phyloP scores from a whole-genome alignment of 257 asterid species.

The Datura wrightii region DNA sequence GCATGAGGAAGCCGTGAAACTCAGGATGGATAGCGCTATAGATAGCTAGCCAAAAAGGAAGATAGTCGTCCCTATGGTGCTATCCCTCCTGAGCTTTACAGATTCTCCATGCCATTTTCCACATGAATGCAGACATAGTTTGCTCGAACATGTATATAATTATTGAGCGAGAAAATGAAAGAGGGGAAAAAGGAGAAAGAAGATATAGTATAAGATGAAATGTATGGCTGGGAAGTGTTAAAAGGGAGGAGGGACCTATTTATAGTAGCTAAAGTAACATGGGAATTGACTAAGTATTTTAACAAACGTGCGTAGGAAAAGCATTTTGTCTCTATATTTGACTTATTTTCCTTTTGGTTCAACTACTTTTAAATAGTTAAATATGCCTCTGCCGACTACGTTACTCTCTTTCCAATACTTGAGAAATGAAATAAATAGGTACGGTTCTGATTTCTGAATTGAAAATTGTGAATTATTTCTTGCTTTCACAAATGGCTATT shows the following conservation, averaged over 20 bases:
- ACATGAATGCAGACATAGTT: too few species aligned
- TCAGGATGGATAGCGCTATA: slow-evolving; percentile 82
- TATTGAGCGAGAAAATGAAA: slow-evolving; percentile 28
- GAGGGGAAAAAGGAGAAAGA: neutral
- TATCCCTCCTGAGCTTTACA: slow-evolving; percentile 87
- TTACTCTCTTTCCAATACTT: slow-evolving; percentile 43
- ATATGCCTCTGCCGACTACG: slow-evolving; percentile 61
- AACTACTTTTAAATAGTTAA: slow-evolving; percentile 24
- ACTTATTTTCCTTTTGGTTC: neutral
- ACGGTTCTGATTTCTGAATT: neutral
- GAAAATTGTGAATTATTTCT: neutral
- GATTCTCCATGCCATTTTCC: slow-evolving; percentile 47
- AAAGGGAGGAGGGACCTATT: slow-evolving; percentile 44
- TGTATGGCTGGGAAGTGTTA: slow-evolving; percentile 34
- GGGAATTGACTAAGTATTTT: slow-evolving; percentile 39
- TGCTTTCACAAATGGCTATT: slow-evolving; percentile 8
- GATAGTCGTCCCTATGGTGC: slow-evolving; percentile 47
- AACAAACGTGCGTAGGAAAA: neutral
- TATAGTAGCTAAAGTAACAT: slow-evolving; percentile 54
- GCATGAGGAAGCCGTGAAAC: slow-evolving; percentile 58
- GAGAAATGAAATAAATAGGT: slow-evolving; percentile 39
- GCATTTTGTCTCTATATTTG: neutral
- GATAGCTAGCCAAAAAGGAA: neutral
- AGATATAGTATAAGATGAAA: neutral
- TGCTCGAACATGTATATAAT: slow-evolving; percentile 7